Evolutionary conservation across 2,329 filamentous ascomycete genomes (phyloP), one percentile per base, ranked within the genome.

Genomic region (Beauveria pseudobassiana): DNA sequence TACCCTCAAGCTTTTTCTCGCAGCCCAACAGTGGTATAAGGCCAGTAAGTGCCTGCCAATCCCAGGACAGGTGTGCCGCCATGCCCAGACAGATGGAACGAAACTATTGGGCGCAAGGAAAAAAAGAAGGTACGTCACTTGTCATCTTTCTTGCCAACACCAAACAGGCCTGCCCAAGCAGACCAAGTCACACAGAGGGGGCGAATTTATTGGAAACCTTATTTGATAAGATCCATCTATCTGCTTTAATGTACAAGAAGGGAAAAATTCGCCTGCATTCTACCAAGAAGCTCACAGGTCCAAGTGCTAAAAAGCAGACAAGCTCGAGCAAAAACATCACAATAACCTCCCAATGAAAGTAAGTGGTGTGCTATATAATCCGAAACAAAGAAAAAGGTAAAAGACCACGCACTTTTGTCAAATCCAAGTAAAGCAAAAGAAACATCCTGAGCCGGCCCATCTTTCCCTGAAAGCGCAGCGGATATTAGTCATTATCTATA

Each of bases 401-500:
- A 24, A 20, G 30, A 26, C 38, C 12, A 24, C n/a, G 22, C 43
- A 58, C 22, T 24, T 50, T 40, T 28, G 14, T 30, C 20, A 7
- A 43, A 58, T 40, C 28, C 45, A 59, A 52, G 26, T 14, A 50
- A 52, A 20, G 6, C 51, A 45, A 42, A 50, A 28, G 26, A 58
- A 34, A 59, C 7, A 51, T 43, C 20, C 43, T 42, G n/a, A 49
- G n/a, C 43, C 28, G 43, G 54, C 43, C 34, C 48, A 24, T 12
- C 40, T 40, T 24, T 16, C 55, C 16, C 43, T 6, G 30, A 58
- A 42, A 50, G 30, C 55, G 18, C 55, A 38, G 57, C 48, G 49
- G 57, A 59, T 43, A 59, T 59, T 59, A 59, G 34, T 59, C 57
- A 59, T 59, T 59, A 59, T 52, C 57, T 59, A 51, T 59, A 59